Percentiles rank a stretch among this genome's conserved stretches.
Evolutionary conservation across 2,329 filamentous ascomycete genomes (phyloP).

Genomic region (Stemphylium beticola): DNA sequence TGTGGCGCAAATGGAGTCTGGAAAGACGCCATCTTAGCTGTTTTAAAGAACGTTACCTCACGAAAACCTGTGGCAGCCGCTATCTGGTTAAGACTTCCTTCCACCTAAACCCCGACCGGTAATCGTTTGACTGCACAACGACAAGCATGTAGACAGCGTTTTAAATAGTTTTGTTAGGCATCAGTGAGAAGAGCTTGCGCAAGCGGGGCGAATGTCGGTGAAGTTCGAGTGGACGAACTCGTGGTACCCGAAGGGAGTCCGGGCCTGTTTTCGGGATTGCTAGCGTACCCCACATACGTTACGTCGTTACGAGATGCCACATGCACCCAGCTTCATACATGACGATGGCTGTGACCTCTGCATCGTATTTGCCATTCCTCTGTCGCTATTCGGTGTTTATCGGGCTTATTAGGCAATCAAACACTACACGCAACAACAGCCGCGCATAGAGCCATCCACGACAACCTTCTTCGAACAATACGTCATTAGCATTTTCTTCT

Average conservation of each 20-base stretch:
- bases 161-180: constrained; percentile 10
- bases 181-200: constrained; percentile 1
- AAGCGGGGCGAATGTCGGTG: constrained; percentile 9
- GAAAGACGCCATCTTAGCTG: constrained; percentile 30
- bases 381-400: too few species aligned
- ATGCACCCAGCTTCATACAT: not conserved
- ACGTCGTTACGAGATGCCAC: not conserved
- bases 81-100: constrained; percentile 28
- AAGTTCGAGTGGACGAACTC: not conserved
- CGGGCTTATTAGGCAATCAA: too few species aligned
- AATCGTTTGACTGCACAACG: constrained; percentile 10
- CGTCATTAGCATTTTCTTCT: too few species aligned
- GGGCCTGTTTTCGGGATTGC: not conserved
- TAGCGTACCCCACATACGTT: constrained; percentile 7
- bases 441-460: too few species aligned
- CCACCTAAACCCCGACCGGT: constrained; percentile 29
- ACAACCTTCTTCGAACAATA: too few species aligned
- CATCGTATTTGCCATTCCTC: too few species aligned
- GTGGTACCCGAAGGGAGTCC: not conserved
- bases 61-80: constrained; percentile 1
- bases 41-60: not conserved
- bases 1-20: constrained; percentile 31
- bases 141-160: constrained; percentile 23
- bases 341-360: not conserved
- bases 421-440: too few species aligned